Evolutionary conservation across 148 eudicot species (phyloP), one percentile per base, ranked within the genome.

Genomic region (Fallopia convolvulus): DNA sequence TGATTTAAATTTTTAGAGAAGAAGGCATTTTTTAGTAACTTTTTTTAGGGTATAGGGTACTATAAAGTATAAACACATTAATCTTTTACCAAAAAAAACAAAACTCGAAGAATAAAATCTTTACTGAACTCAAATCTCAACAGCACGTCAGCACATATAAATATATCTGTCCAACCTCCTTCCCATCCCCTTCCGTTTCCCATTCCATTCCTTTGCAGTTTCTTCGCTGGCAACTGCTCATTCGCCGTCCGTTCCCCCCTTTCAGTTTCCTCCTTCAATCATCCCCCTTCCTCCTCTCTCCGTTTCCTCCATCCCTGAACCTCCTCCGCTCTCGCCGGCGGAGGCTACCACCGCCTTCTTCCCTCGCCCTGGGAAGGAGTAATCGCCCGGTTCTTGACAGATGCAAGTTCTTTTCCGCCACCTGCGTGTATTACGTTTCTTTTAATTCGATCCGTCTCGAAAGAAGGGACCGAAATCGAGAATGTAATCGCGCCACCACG

Each of bases 321-420:
- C 32, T 23, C 66, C 66, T 7, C 12, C 66, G 66, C 66, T 60
- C 33, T 32, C 70, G 70, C 70, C 40, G 70, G 70, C 70, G 70
- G 40, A 63, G 41, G 70, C 70, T 30, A 0, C 46, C 42, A 68
- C 44, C 70, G 39, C 18, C 70, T 30, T 65, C 40, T 65, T 65
- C 70, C n/a, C 72, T 36, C 7, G 72, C 72, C 72, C 44, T 36
- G 9, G 8, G 44, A 68, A 33, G 17, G 20, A 68, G 15, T 2
- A 33, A 36, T 33, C 44, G 44, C 9, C 39, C 72, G 20, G 10
- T 36, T 33, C 42, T 33, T 68, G 20, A 36, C 8, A 14, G 20
- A 36, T 36, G 44, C 44, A 10, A 21, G 65, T 21, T 21, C 30
- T 58, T 10, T 8, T 21, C 60, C 17, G 4, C 8, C 21, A 17